A percentile compares a stretch with the other conserved stretches of the same genome.
phyloP scores from a whole-genome alignment of 2,329 filamentous ascomycete genomes.

The Epichloe bromicola region DNA sequence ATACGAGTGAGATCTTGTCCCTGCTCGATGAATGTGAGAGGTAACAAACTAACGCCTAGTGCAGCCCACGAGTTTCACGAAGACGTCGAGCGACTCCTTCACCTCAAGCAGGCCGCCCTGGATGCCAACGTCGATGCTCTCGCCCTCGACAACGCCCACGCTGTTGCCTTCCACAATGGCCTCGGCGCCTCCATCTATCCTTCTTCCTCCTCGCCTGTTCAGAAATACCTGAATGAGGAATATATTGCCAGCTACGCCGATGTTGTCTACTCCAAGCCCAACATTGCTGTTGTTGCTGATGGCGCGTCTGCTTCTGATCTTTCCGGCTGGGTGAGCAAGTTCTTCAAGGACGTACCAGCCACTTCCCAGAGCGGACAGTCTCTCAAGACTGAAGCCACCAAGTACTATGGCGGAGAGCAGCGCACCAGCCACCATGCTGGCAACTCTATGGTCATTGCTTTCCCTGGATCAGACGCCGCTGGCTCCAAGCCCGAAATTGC shows the following conservation, averaged over 20 bases:
- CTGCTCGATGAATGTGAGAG: conserved; percentile 8
- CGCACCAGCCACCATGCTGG: conserved; percentile 64
- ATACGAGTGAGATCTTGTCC: conserved; percentile 44
- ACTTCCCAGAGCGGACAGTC: conserved; percentile 36
- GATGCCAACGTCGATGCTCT: conserved; percentile 49
- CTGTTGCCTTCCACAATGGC: conserved; percentile 82
- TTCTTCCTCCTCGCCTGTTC: conserved; percentile 55
- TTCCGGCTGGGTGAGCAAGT: conserved; percentile 81
- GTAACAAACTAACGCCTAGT: background rate
- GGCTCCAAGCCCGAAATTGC: conserved; percentile 82
- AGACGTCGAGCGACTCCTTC: conserved; percentile 66
- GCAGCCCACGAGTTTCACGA: conserved; percentile 83
- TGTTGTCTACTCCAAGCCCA: conserved; percentile 73
- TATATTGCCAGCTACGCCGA: conserved; percentile 63
- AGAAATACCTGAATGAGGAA: conserved; percentile 69
- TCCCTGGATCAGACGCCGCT: conserved; percentile 74
- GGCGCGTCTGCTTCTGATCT: conserved; percentile 66
- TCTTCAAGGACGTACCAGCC: conserved; percentile 64
- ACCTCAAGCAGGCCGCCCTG: conserved; percentile 63
- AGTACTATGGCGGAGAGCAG: conserved; percentile 94
- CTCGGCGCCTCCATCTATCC: conserved; percentile 71
- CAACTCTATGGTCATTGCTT: conserved; percentile 80
- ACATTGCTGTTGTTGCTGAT: conserved; percentile 84
- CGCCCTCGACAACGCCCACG: conserved; percentile 76
- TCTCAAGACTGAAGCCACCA: conserved; percentile 51